Evolutionary conservation across 1,284 basidiomycete genomes (phyloP), one percentile per base, ranked within the genome.

Genomic region (Sanghuangporus sanghuang): DNA sequence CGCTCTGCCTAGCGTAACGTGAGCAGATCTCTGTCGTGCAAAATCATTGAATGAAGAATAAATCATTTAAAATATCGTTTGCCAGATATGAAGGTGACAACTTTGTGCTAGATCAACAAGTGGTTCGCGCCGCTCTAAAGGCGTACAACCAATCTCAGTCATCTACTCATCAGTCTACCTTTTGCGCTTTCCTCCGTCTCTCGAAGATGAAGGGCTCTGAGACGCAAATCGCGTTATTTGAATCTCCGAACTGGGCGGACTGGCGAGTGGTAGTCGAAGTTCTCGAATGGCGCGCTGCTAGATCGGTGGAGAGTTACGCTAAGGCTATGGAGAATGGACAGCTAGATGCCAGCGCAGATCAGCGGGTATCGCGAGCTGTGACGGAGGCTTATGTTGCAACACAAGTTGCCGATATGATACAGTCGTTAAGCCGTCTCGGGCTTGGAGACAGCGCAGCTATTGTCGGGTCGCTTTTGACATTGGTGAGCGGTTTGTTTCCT

Each of bases 41-140:
- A n/a, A 6, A 0, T 46, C 2, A 18, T 35, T 60, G 36, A 48
- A 7, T 14, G 46, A 23, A 54, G 21, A 57, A 18, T 3, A 57
- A 61, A 55, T 54, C 56, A 66, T 38, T 16, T 35, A 12, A 23
- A 23, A 23, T 23, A 46, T 16, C 54, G n/a, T 40, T 35, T 52
- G 14, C 52, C 54, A 89, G 85, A 1, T 90, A 83, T 68, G 89
- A 92, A 76, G 89, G 89, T 18, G 90, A 92, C 69, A 91, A 92
- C 71, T 91, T 83, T 67, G 85, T 92, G 7, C 78, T 92, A 1
- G 85, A 89, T 67, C 79, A 84, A 55, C 90, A 92, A 73, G 88
- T 90, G 44, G 84, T 88, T 32, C 82, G 88, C 32, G 84, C 86
- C 0, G 87, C 87, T 1, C 72, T 89, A 18, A 92, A 90, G 69